Conservation (phyloP, 371 early-diverging fungal species). For the Apophysomyces trapeziformis region DNA sequence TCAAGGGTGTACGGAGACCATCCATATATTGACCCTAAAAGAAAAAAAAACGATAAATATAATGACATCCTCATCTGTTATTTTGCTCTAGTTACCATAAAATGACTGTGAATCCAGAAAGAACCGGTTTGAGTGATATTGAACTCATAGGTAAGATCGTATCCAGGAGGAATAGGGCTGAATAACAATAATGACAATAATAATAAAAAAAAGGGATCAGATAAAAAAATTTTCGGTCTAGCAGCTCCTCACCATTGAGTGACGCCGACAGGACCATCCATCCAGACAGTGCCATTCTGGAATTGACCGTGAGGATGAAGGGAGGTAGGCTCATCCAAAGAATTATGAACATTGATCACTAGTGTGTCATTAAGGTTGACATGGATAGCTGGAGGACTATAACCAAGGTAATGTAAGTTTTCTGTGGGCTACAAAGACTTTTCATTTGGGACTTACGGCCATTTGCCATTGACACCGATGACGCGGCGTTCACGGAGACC, state of each 20-base stretch:
- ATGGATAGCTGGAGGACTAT: slow-evolving; percentile 53
- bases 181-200: background rate
- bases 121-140: slow-evolving; percentile 68
- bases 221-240: background rate
- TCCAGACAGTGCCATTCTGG: slow-evolving; percentile 62
- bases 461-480: slow-evolving; percentile 76
- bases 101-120: slow-evolving; percentile 79
- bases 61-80: background rate
- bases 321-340: slow-evolving; percentile 55
- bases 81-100: slow-evolving; percentile 18
- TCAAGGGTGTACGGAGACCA: slow-evolving; percentile 75
- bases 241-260: slow-evolving; percentile 58
- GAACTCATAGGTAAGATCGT: slow-evolving; percentile 67
- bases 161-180: slow-evolving; percentile 52
- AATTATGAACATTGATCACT: slow-evolving; percentile 65
- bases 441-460: slow-evolving; percentile 63
- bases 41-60: background rate
- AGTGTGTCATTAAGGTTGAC: slow-evolving; percentile 59
- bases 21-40: slow-evolving; percentile 73
- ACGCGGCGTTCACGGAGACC: slow-evolving; percentile 65
- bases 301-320: slow-evolving; percentile 79
- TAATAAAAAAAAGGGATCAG: background rate
- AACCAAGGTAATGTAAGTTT: slow-evolving; percentile 5
- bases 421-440: background rate
- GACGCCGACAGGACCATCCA: slow-evolving; percentile 70